Base-by-base conservation (phyloP, 2,329 filamentous ascomycete species). In the Monosporascus ibericus region DNA sequence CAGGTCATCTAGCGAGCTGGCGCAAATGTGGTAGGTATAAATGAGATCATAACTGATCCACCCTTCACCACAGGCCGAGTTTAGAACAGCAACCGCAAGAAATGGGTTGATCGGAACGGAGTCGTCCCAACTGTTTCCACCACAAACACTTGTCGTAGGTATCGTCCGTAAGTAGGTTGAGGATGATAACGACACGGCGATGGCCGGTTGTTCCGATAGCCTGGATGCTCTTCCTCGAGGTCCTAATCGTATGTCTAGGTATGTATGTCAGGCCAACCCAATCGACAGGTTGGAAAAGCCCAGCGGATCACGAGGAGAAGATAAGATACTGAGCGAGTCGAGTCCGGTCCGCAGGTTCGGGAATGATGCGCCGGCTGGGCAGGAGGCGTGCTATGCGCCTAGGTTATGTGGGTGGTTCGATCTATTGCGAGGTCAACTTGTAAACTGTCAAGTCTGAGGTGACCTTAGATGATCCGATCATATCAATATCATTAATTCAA, bases 1-100 rank as follows among this genome's bases (percentile, higher is more conserved):
- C 56, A 50, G 50, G 48, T 56, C 18, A 47, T 38, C 51, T 52
- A 55, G 44, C 9, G n/a, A 46, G 22, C 42, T 17, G 24, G 14
- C n/a, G 25, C 42, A 46, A 6, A 24, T 18, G 5, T 17, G 42
- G 24, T 46, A 46, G 22, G 42, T 30, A 24, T 6, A 8, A 46
- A 30, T 46, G 42, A 46, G 42, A 46, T 30, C 42, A 46, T 46
- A n/a, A 17, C 24, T n/a, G 24, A 24, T 18, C 42, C 24, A 46
- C 42, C 17, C 17, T 46, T 30, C 42, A 17, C 11, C 20, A 24
- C 24, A 24, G 24, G 7, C 7, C 24, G 14, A 27, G 24, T 15
- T 24, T 30, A 46, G 42, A 46, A 30, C 42, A 30, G 22, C 4
- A 34, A 18, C 22, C 22, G 24, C 24, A 24, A 24, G 27, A 34